phyloP scores from a whole-genome alignment of 345 rosid genomes.

The Salix dunnii region DNA sequence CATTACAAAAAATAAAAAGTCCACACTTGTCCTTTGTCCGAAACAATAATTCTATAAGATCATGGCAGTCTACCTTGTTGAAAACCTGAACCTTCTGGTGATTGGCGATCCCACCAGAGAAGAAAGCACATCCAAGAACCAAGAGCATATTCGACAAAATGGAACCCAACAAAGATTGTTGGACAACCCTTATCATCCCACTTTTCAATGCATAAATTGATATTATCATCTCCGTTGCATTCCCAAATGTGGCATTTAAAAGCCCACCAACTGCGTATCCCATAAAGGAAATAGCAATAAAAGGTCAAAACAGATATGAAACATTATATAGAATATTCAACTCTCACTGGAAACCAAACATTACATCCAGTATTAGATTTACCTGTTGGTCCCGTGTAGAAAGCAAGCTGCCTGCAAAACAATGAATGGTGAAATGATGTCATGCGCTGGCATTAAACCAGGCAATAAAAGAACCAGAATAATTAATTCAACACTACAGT shows the following conservation, averaged over 20 bases:
- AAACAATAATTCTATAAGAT: background rate
- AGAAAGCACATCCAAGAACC: slow-evolving; percentile 88
- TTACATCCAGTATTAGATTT: background rate
- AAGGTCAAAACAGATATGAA: background rate
- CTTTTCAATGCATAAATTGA: slow-evolving; percentile 66
- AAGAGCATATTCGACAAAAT: slow-evolving; percentile 83
- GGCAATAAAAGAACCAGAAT: background rate
- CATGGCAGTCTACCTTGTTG: slow-evolving; percentile 46
- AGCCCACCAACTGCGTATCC: slow-evolving; percentile 69
- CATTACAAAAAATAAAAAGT: background rate
- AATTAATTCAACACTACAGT: background rate
- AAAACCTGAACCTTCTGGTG: slow-evolving; percentile 62
- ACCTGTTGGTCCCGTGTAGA: slow-evolving; percentile 84
- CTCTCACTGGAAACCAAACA: background rate
- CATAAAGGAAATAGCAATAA: background rate
- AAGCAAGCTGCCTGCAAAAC: slow-evolving; percentile 69
- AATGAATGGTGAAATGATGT: background rate
- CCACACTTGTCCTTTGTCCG: no score
- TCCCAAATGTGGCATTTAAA: slow-evolving; percentile 80
- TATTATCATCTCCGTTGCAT: slow-evolving; percentile 80
- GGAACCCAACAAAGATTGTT: slow-evolving; percentile 70
- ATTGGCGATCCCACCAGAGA: slow-evolving; percentile 64
- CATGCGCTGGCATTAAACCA: background rate
- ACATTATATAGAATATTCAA: background rate
- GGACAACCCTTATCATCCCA: slow-evolving; percentile 83